These are phyloP conservation scores for Rhizopogon vesiculosus DNA, from an alignment of 768 basidiomycete species.

Conservation along the genomic window DNA sequence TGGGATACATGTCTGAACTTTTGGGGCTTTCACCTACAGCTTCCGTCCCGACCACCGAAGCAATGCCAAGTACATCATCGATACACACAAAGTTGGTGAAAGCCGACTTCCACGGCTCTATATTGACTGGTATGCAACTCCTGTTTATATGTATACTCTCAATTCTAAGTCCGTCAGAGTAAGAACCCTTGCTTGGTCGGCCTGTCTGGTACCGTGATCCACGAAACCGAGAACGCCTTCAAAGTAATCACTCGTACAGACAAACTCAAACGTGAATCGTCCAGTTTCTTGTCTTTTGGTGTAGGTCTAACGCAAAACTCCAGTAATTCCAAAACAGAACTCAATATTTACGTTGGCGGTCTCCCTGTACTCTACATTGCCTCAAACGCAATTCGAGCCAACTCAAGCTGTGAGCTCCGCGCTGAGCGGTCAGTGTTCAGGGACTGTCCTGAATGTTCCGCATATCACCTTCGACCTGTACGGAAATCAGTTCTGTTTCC, in stretches of 20 bases:
- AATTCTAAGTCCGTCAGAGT: conserved; percentile 57
- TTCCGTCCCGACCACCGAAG: conserved; percentile 16
- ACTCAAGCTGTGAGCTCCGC: conserved; percentile 8
- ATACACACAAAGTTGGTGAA: conserved; percentile 87
- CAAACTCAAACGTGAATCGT: conserved; percentile 57
- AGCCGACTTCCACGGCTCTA: conserved; percentile 82
- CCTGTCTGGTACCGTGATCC: conserved; percentile 75
- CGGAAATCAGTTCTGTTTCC: conserved; percentile 83
- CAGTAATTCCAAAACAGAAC: conserved; percentile 77
- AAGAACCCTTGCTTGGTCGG: conserved; percentile 76
- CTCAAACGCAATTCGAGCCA: conserved; percentile 7
- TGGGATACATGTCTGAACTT: conserved; percentile 87
- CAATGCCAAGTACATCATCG: conserved; percentile 48
- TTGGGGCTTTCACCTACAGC: conserved; percentile 46
- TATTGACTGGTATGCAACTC: conserved; percentile 57
- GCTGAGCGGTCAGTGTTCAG: neutral
- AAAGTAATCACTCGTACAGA: conserved; percentile 70
- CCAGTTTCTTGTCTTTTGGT: neutral
- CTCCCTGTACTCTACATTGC: conserved; percentile 59
- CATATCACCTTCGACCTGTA: conserved; percentile 74
- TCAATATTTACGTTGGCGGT: conserved; percentile 73
- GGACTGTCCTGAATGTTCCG: conserved; percentile 57
- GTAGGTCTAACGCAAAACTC: neutral
- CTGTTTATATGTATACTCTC: neutral
- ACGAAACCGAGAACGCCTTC: conserved; percentile 89